Evolutionary conservation across 257 asterid species (phyloP).

Genomic region (Nicotiana otophora): DNA sequence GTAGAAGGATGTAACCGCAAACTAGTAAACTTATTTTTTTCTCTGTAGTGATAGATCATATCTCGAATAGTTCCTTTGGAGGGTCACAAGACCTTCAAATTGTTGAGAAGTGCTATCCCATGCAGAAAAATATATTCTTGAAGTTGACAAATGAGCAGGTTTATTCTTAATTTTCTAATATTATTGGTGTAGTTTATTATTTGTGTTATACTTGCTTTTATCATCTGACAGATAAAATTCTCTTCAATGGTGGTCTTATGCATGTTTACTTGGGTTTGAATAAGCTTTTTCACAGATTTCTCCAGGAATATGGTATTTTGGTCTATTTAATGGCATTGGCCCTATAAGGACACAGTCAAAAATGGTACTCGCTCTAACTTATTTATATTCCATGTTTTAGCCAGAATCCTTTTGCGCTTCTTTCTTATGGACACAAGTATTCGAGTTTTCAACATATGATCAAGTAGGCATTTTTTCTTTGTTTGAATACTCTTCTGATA

Average conservation of each 20-base stretch:
- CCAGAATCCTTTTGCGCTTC: not conserved
- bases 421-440: not conserved
- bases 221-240: not conserved
- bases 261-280: not conserved
- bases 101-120: constrained; percentile 76
- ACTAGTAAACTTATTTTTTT: constrained; percentile 11
- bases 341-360: constrained; percentile 83
- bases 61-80: constrained; percentile 58
- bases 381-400: not conserved
- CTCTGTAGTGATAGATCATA: constrained; percentile 47
- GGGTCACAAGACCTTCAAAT: constrained; percentile 55
- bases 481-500: not conserved
- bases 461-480: not conserved
- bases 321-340: constrained; percentile 89
- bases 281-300: constrained; percentile 52
- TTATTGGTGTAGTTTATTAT: not conserved
- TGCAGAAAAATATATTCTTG: constrained; percentile 70
- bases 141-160: constrained; percentile 84
- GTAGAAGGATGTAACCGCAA: not conserved
- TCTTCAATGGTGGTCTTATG: not conserved
- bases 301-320: constrained; percentile 89
- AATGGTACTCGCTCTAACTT: constrained; percentile 55
- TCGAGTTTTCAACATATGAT: not conserved
- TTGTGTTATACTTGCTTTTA: not conserved
- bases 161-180: constrained; percentile 11